Percentiles rank a stretch among this genome's conserved stretches.
Conservation (phyloP, 116 monocot species). For the Cymodocea nodosa region DNA sequence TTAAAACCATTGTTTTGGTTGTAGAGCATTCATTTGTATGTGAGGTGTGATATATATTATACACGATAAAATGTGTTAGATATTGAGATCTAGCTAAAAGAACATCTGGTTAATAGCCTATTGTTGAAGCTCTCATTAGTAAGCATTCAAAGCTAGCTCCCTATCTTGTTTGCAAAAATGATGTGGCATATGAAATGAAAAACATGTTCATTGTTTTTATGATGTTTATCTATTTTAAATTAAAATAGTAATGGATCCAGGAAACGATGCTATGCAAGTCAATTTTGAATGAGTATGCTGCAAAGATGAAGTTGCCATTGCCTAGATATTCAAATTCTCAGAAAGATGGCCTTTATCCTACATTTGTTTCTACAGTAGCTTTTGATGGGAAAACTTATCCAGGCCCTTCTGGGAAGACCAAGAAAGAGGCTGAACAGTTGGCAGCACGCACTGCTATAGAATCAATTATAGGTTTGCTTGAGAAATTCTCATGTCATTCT, state of each 20-base stretch:
- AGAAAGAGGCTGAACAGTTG: conserved; percentile 52
- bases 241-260: conserved; percentile 11
- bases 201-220: neutral
- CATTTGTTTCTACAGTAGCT: conserved; percentile 26
- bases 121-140: too few relatives aligned
- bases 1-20: too few relatives aligned
- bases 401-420: conserved; percentile 29
- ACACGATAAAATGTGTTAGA: too few relatives aligned
- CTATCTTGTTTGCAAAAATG: too few relatives aligned
- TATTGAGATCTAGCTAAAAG: neutral
- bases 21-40: too few relatives aligned
- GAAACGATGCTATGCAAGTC: conserved; percentile 34
- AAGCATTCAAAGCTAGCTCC: too few relatives aligned
- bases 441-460: conserved; percentile 41
- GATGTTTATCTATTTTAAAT: neutral
- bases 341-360: conserved; percentile 11
- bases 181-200: too few relatives aligned
- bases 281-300: conserved; percentile 49
- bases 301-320: conserved; percentile 16
- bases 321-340: conserved; percentile 25
- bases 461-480: conserved; percentile 41
- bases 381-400: conserved; percentile 28
- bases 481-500: neutral
- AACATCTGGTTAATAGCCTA: neutral
- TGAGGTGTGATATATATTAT: too few relatives aligned